These are phyloP conservation scores for Fusarium bulbicola DNA, from an alignment of 2,329 filamentous ascomycete species.

Conservation along the genomic window DNA sequence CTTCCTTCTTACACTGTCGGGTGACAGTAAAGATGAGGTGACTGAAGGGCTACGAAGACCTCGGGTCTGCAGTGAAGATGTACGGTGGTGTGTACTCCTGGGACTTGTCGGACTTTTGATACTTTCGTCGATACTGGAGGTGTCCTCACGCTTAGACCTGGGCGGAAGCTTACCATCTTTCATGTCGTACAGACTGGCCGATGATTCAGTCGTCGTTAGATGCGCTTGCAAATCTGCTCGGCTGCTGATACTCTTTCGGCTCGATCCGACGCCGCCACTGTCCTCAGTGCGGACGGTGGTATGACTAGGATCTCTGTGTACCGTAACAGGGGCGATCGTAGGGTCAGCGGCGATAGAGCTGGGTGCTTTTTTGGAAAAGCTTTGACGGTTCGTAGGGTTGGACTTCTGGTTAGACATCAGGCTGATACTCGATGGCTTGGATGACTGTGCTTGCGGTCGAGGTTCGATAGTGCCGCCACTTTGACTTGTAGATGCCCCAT, in stretches of 20 bases:
- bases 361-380: constrained; percentile 54
- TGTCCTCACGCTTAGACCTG: constrained; percentile 54
- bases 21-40: constrained; percentile 48
- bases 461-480: constrained; percentile 49
- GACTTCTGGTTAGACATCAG: constrained; percentile 57
- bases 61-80: constrained; percentile 49
- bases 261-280: constrained; percentile 47
- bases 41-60: constrained; percentile 48
- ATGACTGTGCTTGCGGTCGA: constrained; percentile 53
- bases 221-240: constrained; percentile 53
- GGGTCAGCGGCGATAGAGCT: constrained; percentile 53
- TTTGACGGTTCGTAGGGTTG: constrained; percentile 50
- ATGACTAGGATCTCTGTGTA: constrained; percentile 58
- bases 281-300: constrained; percentile 56
- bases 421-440: constrained; percentile 60
- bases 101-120: constrained; percentile 59
- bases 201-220: constrained; percentile 48
- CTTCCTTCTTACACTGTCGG: constrained; percentile 53
- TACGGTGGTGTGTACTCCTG: constrained; percentile 46
- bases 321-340: constrained; percentile 60
- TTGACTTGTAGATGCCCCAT: constrained; percentile 50
- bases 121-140: constrained; percentile 56
- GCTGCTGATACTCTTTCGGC: constrained; percentile 53
- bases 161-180: constrained; percentile 49
- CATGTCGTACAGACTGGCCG: constrained; percentile 51